A percentile compares a stretch with the other conserved stretches of the same genome.
These are phyloP conservation scores for Staphylotrichum longicolle DNA, from an alignment of 495 filamentous ascomycete species.

Conservation along the genomic window DNA sequence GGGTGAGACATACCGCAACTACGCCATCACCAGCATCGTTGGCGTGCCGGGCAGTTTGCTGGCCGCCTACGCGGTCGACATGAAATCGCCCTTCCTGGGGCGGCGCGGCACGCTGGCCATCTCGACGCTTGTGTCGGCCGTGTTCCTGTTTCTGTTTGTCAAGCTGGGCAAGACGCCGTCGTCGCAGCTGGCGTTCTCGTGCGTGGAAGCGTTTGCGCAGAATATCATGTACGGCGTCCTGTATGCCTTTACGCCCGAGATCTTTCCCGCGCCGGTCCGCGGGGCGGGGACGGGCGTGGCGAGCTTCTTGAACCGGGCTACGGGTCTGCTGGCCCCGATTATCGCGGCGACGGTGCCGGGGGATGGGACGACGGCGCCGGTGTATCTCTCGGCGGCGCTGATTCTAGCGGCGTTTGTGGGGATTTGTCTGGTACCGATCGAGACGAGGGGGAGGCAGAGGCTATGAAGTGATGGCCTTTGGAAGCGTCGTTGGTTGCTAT, in stretches of 20 bases:
- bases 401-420: slow-evolving; percentile 65
- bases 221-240: slow-evolving; percentile 88
- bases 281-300: slow-evolving; percentile 78
- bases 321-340: slow-evolving; percentile 73
- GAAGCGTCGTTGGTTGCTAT: neutral
- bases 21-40: slow-evolving; percentile 68
- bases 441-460: slow-evolving; percentile 68
- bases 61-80: slow-evolving; percentile 68
- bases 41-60: slow-evolving; percentile 73
- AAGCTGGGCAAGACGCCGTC: slow-evolving; percentile 58
- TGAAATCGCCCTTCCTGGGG: slow-evolving; percentile 60
- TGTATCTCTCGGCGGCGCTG: slow-evolving; percentile 69
- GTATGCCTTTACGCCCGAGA: slow-evolving; percentile 81
- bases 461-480: slow-evolving; percentile 41
- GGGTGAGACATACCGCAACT: slow-evolving; percentile 62
- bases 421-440: slow-evolving; percentile 67
- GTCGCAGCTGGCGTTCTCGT: slow-evolving; percentile 69
- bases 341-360: slow-evolving; percentile 70
- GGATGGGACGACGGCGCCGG: slow-evolving; percentile 63
- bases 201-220: slow-evolving; percentile 69
- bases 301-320: slow-evolving; percentile 67
- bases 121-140: slow-evolving; percentile 66
- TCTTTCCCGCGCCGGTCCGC: slow-evolving; percentile 75
- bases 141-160: slow-evolving; percentile 65
- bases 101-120: slow-evolving; percentile 69